These are phyloP conservation scores for Dioscorea cayenensis DNA, from an alignment of 116 monocot genomes.

Conservation along the genomic window DNA sequence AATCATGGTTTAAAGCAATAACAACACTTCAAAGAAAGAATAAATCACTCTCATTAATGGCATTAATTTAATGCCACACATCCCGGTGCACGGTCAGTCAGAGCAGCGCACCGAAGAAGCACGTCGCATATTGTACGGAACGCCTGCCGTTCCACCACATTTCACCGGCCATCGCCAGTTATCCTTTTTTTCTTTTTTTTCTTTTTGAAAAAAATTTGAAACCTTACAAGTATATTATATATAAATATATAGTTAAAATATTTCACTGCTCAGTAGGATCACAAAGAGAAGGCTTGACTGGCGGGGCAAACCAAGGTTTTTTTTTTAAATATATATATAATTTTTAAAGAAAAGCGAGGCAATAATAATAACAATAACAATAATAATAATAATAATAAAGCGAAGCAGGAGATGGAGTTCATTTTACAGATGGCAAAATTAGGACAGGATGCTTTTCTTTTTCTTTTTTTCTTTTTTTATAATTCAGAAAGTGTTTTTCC, in stretches of 20 bases:
- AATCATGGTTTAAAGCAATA: not conserved
- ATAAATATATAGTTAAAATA: no score
- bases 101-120: not conserved
- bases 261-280: no score
- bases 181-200: no score
- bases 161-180: no score
- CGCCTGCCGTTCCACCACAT: not conserved
- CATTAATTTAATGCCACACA: not conserved
- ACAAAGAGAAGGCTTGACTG: not conserved
- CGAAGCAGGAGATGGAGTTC: not conserved
- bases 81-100: not conserved
- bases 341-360: not conserved
- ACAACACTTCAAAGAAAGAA: not conserved
- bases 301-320: not conserved
- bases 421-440: not conserved
- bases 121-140: not conserved
- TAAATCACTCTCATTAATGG: not conserved
- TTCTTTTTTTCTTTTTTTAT: not conserved
- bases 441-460: not conserved
- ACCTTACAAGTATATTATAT: no score
- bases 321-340: not conserved
- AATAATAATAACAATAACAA: not conserved
- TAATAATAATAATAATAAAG: not conserved
- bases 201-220: no score
- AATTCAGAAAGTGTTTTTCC: not conserved